A percentile compares a stretch with the other conserved stretches of the same genome.
These are phyloP conservation scores for Umbelopsis isabellina DNA, from an alignment of 192 early-diverging fungal species.

Conservation along the genomic window DNA sequence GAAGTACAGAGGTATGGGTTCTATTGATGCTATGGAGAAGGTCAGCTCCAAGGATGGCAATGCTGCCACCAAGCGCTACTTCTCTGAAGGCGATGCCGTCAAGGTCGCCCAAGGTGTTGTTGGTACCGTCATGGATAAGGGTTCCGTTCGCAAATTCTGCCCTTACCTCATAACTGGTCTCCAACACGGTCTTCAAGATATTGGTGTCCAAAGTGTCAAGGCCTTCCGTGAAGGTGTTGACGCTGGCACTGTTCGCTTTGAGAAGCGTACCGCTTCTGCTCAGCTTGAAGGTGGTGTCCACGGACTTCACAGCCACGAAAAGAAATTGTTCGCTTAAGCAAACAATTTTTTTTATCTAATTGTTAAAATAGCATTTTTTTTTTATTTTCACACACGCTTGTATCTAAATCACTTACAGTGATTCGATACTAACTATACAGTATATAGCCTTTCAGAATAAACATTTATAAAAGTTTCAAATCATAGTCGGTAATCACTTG, in stretches of 20 bases:
- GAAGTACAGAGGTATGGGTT: slow-evolving; percentile 99
- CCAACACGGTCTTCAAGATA: slow-evolving; percentile 97
- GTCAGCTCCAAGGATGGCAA: slow-evolving; percentile 62
- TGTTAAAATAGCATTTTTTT: neutral
- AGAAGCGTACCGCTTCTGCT: slow-evolving; percentile 91
- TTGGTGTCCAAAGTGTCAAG: slow-evolving; percentile 75
- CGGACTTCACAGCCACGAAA: slow-evolving; percentile 84
- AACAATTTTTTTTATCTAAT: slow-evolving; percentile 7
- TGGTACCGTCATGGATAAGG: slow-evolving; percentile 97
- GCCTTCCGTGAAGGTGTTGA: slow-evolving; percentile 72
- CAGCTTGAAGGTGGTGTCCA: slow-evolving; percentile 98
- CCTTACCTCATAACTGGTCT: slow-evolving; percentile 92
- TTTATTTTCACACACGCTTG: neutral
- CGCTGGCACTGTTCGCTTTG: slow-evolving; percentile 83
- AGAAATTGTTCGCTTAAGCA: slow-evolving; percentile 66
- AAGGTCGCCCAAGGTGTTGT: slow-evolving; percentile 99
- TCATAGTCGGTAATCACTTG: too few species aligned
- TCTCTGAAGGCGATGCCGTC: slow-evolving; percentile 94
- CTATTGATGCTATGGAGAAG: slow-evolving; percentile 92
- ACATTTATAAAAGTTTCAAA: too few species aligned
- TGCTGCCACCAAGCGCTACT: slow-evolving; percentile 90
- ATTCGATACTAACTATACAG: too few species aligned
- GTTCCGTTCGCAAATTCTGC: slow-evolving; percentile 91
- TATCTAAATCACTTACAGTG: too few species aligned
- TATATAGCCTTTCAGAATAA: too few species aligned